phyloP scores from a whole-genome alignment of 2,329 filamentous ascomycete species.

The Plectosphaerella plurivora region DNA sequence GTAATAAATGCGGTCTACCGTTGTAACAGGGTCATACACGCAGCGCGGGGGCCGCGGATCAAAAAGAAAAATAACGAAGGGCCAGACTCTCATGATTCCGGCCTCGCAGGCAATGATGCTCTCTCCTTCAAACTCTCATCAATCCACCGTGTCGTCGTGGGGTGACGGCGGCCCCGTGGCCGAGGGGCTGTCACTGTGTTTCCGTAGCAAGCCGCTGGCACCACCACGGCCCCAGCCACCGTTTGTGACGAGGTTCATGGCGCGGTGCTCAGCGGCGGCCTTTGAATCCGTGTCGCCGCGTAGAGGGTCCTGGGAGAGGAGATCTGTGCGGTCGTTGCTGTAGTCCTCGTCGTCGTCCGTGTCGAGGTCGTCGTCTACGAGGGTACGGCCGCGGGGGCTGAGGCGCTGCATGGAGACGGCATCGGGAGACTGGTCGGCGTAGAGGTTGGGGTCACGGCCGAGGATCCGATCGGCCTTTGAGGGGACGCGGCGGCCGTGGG shows the following conservation, averaged over 20 bases:
- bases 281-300: conserved; percentile 24
- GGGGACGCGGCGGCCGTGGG: conserved; percentile 30
- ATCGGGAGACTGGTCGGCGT: conserved; percentile 41
- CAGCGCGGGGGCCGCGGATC: too few relatives aligned
- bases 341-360: conserved; percentile 27
- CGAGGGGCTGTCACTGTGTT: conserved; percentile 19
- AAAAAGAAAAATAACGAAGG: too few relatives aligned
- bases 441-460: conserved; percentile 52
- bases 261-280: conserved; percentile 35
- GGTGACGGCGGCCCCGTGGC: neutral
- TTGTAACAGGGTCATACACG: too few relatives aligned
- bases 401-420: conserved; percentile 42
- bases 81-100: too few relatives aligned
- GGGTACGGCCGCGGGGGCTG: conserved; percentile 37
- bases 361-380: conserved; percentile 34
- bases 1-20: too few relatives aligned
- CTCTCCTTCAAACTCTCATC: neutral
- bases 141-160: neutral
- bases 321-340: conserved; percentile 31
- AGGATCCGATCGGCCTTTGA: conserved; percentile 57
- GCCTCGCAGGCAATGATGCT: too few relatives aligned
- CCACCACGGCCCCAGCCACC: conserved; percentile 33
- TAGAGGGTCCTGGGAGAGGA: too few relatives aligned
- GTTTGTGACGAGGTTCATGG: conserved; percentile 38
- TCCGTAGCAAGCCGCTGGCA: conserved; percentile 37